A percentile compares a stretch with the other conserved stretches of the same genome.
Conservation (phyloP, 495 filamentous ascomycete species). For the Lasiosphaeris hirsuta region DNA sequence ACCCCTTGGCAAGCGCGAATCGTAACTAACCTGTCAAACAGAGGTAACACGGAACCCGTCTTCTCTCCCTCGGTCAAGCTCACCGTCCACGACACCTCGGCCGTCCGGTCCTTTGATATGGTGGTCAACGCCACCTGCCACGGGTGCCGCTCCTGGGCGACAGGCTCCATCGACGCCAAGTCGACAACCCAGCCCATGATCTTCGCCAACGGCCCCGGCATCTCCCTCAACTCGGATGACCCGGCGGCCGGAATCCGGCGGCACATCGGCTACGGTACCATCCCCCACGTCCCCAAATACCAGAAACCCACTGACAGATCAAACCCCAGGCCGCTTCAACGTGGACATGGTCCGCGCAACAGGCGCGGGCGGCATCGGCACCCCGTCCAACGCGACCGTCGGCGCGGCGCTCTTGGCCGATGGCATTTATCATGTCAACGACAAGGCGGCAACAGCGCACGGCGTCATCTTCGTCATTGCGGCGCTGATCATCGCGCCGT, state of each 20-base stretch:
- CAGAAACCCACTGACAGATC: neutral
- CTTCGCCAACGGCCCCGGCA: slow-evolving; percentile 50
- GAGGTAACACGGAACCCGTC: slow-evolving; percentile 47
- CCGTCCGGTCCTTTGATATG: slow-evolving; percentile 20
- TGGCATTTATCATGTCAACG: slow-evolving; percentile 8
- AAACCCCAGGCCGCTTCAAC: slow-evolving; percentile 42
- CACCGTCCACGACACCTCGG: slow-evolving; percentile 32
- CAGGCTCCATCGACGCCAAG: slow-evolving; percentile 32
- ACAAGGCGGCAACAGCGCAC: slow-evolving; percentile 41
- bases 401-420: slow-evolving; percentile 25
- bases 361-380: slow-evolving; percentile 29
- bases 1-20: neutral
- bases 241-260: slow-evolving; percentile 42
- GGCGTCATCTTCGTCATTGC: slow-evolving; percentile 50
- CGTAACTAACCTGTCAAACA: neutral
- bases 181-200: slow-evolving; percentile 47
- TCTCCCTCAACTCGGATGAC: slow-evolving; percentile 35
- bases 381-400: neutral
- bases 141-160: slow-evolving; percentile 45
- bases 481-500: slow-evolving; percentile 53
- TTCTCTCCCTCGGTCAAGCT: slow-evolving; percentile 39
- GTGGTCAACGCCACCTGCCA: slow-evolving; percentile 47
- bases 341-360: slow-evolving; percentile 51
- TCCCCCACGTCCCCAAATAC: neutral
- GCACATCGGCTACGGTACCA: slow-evolving; percentile 50